Conservation (phyloP, 305 asterid species). For the Plantago coronopus region DNA sequence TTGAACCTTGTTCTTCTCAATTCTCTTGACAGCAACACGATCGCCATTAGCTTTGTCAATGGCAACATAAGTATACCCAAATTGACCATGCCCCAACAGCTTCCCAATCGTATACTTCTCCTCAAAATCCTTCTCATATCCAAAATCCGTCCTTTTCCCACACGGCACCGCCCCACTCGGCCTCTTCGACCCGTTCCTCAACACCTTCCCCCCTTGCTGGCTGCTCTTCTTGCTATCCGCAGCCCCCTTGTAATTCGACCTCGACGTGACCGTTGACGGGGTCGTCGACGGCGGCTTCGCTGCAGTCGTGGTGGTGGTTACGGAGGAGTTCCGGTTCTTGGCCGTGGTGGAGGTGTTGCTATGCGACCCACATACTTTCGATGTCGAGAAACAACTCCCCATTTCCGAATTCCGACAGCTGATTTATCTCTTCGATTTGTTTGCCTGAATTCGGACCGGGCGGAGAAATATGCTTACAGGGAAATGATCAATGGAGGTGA, state of each 20-base stretch:
- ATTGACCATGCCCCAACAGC: slow-evolving; percentile 82
- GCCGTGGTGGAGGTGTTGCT: slow-evolving; percentile 37
- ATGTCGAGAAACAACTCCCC: slow-evolving; percentile 66
- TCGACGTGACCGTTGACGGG: slow-evolving; percentile 1
- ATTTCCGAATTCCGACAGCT: too few species aligned
- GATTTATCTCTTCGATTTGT: too few species aligned
- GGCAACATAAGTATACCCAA: slow-evolving; percentile 79
- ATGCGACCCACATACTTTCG: slow-evolving; percentile 54
- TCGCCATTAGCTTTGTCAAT: slow-evolving; percentile 62
- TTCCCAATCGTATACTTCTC: slow-evolving; percentile 54
- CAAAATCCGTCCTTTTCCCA: slow-evolving; percentile 80
- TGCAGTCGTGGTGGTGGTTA: slow-evolving; percentile 24
- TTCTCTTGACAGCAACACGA: slow-evolving; percentile 84
- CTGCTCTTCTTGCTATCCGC: slow-evolving; percentile 26
- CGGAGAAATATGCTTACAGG: too few species aligned
- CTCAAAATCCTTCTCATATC: slow-evolving; percentile 70
- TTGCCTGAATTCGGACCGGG: too few species aligned
- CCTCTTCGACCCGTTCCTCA: slow-evolving; percentile 42
- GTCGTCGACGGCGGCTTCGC: slow-evolving; percentile 26
- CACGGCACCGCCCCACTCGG: slow-evolving; percentile 54
- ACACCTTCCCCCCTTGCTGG: slow-evolving; percentile 1
- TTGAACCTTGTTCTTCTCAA: slow-evolving; percentile 67
- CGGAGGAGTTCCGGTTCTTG: slow-evolving; percentile 24
- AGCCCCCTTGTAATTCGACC: slow-evolving; percentile 29
- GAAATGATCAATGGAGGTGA: slow-evolving; percentile 24